Evolutionary conservation across 2,329 filamentous ascomycete genomes (phyloP), one percentile per base, ranked within the genome.

Genomic region (Epichloe bromicola): DNA sequence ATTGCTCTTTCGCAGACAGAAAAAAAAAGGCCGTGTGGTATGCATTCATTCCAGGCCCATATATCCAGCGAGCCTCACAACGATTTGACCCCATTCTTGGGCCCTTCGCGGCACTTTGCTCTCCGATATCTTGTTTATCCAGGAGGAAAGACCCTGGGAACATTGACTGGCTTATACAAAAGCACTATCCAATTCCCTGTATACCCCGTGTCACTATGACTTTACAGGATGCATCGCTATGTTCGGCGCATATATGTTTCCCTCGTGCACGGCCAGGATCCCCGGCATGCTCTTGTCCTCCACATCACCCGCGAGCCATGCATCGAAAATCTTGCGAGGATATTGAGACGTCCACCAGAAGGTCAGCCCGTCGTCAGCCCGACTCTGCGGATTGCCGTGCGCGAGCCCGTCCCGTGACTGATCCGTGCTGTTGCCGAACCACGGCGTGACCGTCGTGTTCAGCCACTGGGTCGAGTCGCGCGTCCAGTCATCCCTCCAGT

Each of bases 181-280:
- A 3, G 26, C 8, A 30, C 26, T 30, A 30, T 3, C 8, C 1
- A 30, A 30, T 30, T 30, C 26, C 26, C 26, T 30, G 26, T 30
- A 30, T 30, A 10, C 26, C 8, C 8, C 8, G 26, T 30, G 26
- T 3, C 3, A 30, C 3, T 42, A 53, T 47, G 52, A 60, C 59
- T 70, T 70, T 50, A 66, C 60, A 17, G 67, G 67, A 58, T 70
- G 67, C 57, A 69, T 55, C 15, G 65, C 55, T 38, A 69, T 59
- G 45, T 66, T 67, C 10, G 67, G 67, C 44, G 58, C 56, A 42
- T 62, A 68, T 2, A 67, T 51, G 50, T 60, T 50, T 4, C 61
- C 65, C 7, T 63, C 59, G 33, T 59, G 47, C 11, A 56, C 56
- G n/a, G 57, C 51, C 41, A 69, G 53, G 30, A 65, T 48, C 46